Evolutionary conservation across 129 eudicot genomes (phyloP).

Genomic region (Pseudognaphalium luteoalbum): DNA sequence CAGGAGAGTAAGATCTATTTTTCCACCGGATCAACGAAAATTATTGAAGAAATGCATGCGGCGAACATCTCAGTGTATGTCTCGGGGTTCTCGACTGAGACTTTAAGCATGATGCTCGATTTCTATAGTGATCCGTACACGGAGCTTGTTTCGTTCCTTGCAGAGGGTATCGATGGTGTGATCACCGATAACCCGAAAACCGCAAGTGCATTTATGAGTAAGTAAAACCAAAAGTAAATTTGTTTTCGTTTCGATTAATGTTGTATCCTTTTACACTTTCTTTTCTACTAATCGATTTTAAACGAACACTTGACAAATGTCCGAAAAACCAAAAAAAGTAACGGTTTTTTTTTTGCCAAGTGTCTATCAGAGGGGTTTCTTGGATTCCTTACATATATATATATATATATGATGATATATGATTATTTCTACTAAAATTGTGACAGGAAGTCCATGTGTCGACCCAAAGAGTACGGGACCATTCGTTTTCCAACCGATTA

Average conservation of each 20-base stretch:
- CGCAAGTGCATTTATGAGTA: slow-evolving; percentile 67
- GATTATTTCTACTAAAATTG: background rate
- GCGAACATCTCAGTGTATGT: slow-evolving; percentile 76
- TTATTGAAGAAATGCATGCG: slow-evolving; percentile 58
- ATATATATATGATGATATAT: too few species aligned
- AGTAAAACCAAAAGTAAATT: slow-evolving; percentile 38
- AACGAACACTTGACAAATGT: background rate
- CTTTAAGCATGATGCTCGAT: slow-evolving; percentile 54
- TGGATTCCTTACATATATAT: background rate
- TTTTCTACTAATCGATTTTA: background rate
- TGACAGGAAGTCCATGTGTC: slow-evolving; percentile 60
- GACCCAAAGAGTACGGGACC: slow-evolving; percentile 25
- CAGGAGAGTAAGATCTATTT: slow-evolving; percentile 32
- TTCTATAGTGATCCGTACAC: slow-evolving; percentile 70
- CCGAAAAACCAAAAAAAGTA: too few species aligned
- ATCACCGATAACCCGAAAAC: slow-evolving; percentile 78
- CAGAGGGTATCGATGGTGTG: slow-evolving; percentile 58
- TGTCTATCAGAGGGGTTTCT: background rate
- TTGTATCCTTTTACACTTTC: background rate
- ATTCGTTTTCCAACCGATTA: slow-evolving; percentile 34
- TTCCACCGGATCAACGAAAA: slow-evolving; percentile 42
- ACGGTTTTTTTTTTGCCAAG: too few species aligned
- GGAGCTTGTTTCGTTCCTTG: slow-evolving; percentile 53
- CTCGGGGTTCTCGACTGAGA: slow-evolving; percentile 58
- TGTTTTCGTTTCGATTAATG: background rate